Evolutionary conservation across 108 stramenopile species (phyloP).

Genomic region (Cyclotella choctawhatcheeana): DNA sequence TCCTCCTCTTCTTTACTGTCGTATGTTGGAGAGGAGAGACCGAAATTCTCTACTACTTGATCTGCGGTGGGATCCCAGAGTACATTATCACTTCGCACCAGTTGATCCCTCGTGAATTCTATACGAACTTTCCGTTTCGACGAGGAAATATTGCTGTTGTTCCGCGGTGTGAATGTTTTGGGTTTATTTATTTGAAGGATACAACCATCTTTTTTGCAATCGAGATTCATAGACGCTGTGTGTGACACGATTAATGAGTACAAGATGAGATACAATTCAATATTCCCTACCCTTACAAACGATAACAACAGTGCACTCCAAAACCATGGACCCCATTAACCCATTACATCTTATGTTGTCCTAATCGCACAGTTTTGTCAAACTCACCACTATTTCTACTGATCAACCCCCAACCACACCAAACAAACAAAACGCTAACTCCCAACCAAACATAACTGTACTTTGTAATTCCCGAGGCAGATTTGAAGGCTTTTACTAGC

Average conservation of each 20-base stretch:
- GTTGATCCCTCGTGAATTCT: constrained; percentile 55
- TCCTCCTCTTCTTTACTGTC: constrained; percentile 16
- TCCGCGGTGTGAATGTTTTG: constrained; percentile 20
- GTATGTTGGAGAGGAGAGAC: constrained; percentile 25
- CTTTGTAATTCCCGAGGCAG: constrained; percentile 61
- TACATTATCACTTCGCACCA: constrained; percentile 63
- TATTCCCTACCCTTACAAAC: too few relatives aligned
- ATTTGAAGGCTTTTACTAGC: constrained; percentile 67
- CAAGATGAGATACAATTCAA: too few relatives aligned
- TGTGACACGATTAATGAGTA: not conserved
- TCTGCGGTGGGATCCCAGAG: constrained; percentile 48
- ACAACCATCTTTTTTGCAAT: constrained; percentile 25
- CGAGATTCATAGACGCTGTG: constrained; percentile 37
- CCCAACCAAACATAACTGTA: constrained; percentile 54
- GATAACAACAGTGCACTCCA: too few relatives aligned
- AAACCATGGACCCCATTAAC: too few relatives aligned
- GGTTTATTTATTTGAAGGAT: constrained; percentile 37
- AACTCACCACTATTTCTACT: constrained; percentile 27
- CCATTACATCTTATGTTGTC: too few relatives aligned
- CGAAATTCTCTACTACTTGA: constrained; percentile 32
- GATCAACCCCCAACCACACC: constrained; percentile 32
- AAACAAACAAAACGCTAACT: constrained; percentile 23
- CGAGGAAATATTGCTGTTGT: not conserved
- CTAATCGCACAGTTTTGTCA: too few relatives aligned
- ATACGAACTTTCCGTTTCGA: constrained; percentile 28